Evolutionary conservation across 2,329 filamentous ascomycete genomes (phyloP), one percentile per base, ranked within the genome.

Genomic region (Dactylonectria macrodidyma): DNA sequence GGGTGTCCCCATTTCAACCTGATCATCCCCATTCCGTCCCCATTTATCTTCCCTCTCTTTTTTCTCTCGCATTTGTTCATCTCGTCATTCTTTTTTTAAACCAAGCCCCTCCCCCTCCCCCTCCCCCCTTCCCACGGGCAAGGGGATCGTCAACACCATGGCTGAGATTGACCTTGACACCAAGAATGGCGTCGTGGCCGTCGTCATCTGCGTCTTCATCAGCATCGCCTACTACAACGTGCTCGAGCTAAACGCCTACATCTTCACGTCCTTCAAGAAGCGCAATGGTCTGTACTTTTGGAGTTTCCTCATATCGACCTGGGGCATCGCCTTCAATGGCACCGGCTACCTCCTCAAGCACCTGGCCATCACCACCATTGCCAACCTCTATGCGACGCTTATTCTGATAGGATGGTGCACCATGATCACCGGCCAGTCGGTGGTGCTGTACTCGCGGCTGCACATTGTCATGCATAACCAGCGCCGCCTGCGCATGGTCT

Each of bases 361-460:
- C n/a, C 50, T 78, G 5, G 55, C 59, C 4, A 36, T 71, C 16
- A 48, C 67, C 0, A 41, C 51, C 2, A 34, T 52, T 1, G 60
- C 57, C 11, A 73, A 77, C 11, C 55, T 73, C 1, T 66, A 73
- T n/a, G 72, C 72, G 7, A 79, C 76, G 1, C 62, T 78, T 9
- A 77, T 79, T 9, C 67, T 78, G n/a, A 66, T 76, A 24, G 77
- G 77, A 2, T 81, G 79, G 78, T 76, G 73, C n/a, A 68, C 74
- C 1, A 90, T 91, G 87, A 84, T 91, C 0, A 90, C 88, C 0
- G 90, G 89, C 0, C 88, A 91, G 75, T 86, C 86, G 0, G 73
- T 91, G 19, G 89, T 91, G 2, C 80, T 92, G 1, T 92, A 89
- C 78, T 91, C 88, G 1, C 84, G 90, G 1, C 81, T 91, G 1